These are phyloP conservation scores for Pseudonitzschia pungens DNA, from an alignment of 108 stramenopile genomes.

Conservation along the genomic window DNA sequence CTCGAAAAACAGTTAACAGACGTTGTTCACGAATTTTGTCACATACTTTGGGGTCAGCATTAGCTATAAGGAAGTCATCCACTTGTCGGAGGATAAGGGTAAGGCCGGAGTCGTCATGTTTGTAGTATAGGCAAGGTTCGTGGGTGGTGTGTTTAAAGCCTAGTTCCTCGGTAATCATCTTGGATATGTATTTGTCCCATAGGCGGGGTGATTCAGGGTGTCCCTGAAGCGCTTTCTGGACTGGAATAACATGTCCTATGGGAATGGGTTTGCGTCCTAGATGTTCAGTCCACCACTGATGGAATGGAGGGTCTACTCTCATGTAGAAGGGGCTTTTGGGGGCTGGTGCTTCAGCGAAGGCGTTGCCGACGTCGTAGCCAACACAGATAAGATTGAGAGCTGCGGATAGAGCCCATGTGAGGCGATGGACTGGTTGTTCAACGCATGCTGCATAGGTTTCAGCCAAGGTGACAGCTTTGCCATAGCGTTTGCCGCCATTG, in stretches of 20 bases:
- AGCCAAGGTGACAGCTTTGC: constrained; percentile 7
- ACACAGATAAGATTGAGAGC: constrained; percentile 15
- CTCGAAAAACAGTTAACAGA: too few species aligned
- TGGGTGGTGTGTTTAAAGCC: too few species aligned
- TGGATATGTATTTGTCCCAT: too few species aligned
- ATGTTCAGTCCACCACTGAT: constrained; percentile 27
- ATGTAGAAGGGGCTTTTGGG: constrained; percentile 26
- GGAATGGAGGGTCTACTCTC: constrained; percentile 17
- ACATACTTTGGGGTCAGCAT: too few species aligned
- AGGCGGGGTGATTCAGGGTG: too few species aligned
- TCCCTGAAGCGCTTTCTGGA: constrained; percentile 6
- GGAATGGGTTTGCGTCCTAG: constrained; percentile 21
- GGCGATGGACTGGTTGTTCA: constrained; percentile 26
- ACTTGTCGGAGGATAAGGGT: too few species aligned
- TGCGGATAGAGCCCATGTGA: constrained; percentile 33
- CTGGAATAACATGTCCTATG: constrained; percentile 16
- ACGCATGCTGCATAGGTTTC: constrained; percentile 13
- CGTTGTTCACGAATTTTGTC: too few species aligned
- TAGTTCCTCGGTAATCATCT: too few species aligned
- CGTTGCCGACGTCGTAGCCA: constrained; percentile 32
- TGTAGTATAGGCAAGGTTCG: too few species aligned
- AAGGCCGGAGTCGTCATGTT: too few species aligned
- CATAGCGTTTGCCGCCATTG: too few species aligned
- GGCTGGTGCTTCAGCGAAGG: constrained; percentile 28
- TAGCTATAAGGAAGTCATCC: too few species aligned